phyloP scores from a whole-genome alignment of 805 yeast species.

The Clavispora asparagi region DNA sequence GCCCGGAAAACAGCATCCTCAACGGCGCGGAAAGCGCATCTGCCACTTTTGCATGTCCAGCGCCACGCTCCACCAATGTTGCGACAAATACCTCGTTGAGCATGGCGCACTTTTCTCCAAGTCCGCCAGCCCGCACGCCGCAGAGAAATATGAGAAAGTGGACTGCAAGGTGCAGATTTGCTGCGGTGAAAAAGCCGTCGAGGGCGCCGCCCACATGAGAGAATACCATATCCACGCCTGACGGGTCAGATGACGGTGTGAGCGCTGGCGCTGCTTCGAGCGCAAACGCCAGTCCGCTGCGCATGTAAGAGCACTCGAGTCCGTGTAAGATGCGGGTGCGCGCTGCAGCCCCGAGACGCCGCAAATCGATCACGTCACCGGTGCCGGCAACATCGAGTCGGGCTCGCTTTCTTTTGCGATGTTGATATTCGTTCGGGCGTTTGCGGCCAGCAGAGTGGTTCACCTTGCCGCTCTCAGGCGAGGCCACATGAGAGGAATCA shows the following conservation, averaged over 20 bases:
- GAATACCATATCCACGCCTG: slow-evolving; percentile 4
- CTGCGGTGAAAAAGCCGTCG: slow-evolving; percentile 7
- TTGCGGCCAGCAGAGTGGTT: neutral
- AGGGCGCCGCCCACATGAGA: slow-evolving; percentile 5
- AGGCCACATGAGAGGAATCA: no score
- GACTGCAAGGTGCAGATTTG: neutral
- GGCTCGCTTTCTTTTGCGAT: neutral
- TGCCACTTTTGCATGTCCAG: neutral
- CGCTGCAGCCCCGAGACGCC: neutral
- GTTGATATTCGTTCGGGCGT: neutral
- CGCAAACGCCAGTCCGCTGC: slow-evolving; percentile 6
- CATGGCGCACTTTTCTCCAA: slow-evolving; percentile 1
- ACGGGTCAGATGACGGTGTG: neutral
- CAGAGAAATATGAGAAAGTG: slow-evolving; percentile 5
- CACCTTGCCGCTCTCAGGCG: no score
- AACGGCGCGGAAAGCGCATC: neutral
- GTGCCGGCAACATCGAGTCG: neutral
- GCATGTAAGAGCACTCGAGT: slow-evolving; percentile 9
- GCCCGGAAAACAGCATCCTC: slow-evolving; percentile 19
- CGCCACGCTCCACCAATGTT: slow-evolving; percentile 3
- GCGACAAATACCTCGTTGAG: slow-evolving; percentile 5
- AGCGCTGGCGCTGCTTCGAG: neutral
- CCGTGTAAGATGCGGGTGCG: slow-evolving; percentile 8
- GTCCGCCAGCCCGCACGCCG: slow-evolving; percentile 1
- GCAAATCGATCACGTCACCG: neutral